phyloP scores from a whole-genome alignment of 2,329 filamentous ascomycete species.

The Pseudogymnoascus sp. region DNA sequence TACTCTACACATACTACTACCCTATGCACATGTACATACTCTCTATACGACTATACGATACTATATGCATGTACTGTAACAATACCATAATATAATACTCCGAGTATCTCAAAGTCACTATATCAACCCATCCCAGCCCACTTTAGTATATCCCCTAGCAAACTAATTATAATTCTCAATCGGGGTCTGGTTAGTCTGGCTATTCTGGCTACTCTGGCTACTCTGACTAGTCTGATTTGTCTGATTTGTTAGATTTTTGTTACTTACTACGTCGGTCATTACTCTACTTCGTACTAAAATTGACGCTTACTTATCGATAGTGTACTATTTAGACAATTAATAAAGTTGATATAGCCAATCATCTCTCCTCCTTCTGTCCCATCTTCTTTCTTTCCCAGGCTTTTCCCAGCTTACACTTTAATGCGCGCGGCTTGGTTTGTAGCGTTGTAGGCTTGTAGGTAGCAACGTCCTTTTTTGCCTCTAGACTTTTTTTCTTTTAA shows the following conservation, averaged over 20 bases:
- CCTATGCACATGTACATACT: not conserved
- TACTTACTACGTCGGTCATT: not conserved
- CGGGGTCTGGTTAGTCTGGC: not conserved
- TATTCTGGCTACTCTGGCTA: no score
- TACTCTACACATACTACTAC: not conserved
- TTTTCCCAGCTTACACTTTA: not conserved
- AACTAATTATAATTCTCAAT: constrained; percentile 3
- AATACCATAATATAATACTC: not conserved
- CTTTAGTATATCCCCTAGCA: not conserved
- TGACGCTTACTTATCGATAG: constrained; percentile 5
- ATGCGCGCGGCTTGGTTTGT: not conserved
- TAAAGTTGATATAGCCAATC: not conserved
- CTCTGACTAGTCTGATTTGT: not conserved
- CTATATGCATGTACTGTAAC: not conserved
- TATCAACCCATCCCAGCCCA: not conserved
- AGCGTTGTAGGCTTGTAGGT: not conserved
- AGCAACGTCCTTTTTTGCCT: not conserved
- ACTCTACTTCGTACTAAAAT: not conserved
- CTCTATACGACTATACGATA: not conserved
- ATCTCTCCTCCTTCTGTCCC: not conserved
- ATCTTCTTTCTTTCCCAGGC: not conserved
- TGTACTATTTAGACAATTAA: not conserved
- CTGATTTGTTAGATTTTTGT: not conserved
- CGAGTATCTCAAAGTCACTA: not conserved
- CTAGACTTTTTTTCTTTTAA: constrained; percentile 5